Conservation (phyloP, 257 asterid species). For the Rhazya stricta region DNA sequence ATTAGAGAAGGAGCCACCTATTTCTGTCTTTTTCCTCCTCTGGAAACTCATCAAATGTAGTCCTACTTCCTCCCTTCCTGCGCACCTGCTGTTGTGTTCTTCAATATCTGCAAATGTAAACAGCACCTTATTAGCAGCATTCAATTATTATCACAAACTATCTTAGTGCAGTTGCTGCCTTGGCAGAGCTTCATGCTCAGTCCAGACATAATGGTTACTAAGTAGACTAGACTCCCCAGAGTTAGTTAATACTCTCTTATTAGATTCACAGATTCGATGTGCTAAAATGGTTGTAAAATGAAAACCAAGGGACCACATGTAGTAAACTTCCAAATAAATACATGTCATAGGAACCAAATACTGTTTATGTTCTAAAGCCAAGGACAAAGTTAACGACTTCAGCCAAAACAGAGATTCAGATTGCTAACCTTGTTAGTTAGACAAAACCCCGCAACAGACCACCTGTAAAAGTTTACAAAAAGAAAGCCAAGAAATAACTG, state of each 20-base stretch:
- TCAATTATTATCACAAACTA: neutral
- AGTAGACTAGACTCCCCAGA: too few relatives aligned
- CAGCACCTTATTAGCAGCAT: neutral
- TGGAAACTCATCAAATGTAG: neutral
- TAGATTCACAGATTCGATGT: neutral
- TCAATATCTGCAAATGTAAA: conserved; percentile 37
- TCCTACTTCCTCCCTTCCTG: conserved; percentile 43
- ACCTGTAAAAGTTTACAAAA: neutral
- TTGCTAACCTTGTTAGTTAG: neutral
- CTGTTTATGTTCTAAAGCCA: neutral
- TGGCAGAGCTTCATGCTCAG: neutral
- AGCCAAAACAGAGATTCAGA: neutral
- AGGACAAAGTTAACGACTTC: neutral
- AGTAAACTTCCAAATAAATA: neutral
- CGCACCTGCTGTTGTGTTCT: conserved; percentile 51
- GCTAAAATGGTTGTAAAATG: neutral
- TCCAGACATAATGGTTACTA: neutral
- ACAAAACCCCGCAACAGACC: neutral
- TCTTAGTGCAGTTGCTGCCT: too few relatives aligned
- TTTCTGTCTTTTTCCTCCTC: neutral
- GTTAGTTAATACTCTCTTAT: neutral
- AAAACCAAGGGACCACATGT: neutral
- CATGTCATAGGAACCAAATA: neutral
- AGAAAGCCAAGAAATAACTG: neutral
- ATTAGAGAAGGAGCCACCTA: conserved; percentile 1